phyloP scores from a whole-genome alignment of 2,329 filamentous ascomycete genomes.

The Aspergillus quadricinctus region DNA sequence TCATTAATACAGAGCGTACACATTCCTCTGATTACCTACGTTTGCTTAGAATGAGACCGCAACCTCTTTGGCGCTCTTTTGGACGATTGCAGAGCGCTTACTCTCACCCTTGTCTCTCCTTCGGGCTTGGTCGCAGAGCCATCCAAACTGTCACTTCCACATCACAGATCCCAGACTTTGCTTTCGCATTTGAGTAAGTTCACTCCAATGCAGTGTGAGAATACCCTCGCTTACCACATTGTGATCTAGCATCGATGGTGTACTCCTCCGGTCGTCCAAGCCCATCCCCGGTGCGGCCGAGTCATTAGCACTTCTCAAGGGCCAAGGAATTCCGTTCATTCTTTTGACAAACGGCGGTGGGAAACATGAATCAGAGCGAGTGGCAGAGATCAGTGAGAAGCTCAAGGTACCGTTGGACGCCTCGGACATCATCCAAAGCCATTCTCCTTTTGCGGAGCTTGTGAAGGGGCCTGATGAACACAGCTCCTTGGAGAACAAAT shows the following conservation, averaged over 20 bases:
- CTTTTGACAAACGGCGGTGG: slow-evolving; percentile 95
- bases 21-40: neutral
- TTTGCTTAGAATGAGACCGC: slow-evolving; percentile 22
- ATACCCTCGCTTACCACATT: slow-evolving; percentile 9
- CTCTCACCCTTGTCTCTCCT: slow-evolving; percentile 13
- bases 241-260: slow-evolving; percentile 72
- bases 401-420: slow-evolving; percentile 62
- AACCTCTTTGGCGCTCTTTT: slow-evolving; percentile 22
- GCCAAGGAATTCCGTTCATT: slow-evolving; percentile 80
- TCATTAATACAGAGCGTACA: too few species aligned
- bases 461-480: slow-evolving; percentile 55
- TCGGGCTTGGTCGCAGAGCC: slow-evolving; percentile 16
- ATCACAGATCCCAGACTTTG: slow-evolving; percentile 36
- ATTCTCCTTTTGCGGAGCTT: slow-evolving; percentile 80
- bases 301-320: slow-evolving; percentile 68
- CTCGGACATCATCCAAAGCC: slow-evolving; percentile 77
- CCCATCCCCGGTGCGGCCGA: slow-evolving; percentile 74
- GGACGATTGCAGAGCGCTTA: slow-evolving; percentile 23
- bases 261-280: slow-evolving; percentile 78
- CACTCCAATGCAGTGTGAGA: slow-evolving; percentile 1
- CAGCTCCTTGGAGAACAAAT: slow-evolving; percentile 55
- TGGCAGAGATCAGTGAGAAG: slow-evolving; percentile 63
- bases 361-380: slow-evolving; percentile 70
- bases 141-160: slow-evolving; percentile 27
- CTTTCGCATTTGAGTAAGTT: slow-evolving; percentile 45